Evolutionary conservation across 2,329 filamentous ascomycete genomes (phyloP), one percentile per base, ranked within the genome.

Genomic region (Dactylellina leptospora): DNA sequence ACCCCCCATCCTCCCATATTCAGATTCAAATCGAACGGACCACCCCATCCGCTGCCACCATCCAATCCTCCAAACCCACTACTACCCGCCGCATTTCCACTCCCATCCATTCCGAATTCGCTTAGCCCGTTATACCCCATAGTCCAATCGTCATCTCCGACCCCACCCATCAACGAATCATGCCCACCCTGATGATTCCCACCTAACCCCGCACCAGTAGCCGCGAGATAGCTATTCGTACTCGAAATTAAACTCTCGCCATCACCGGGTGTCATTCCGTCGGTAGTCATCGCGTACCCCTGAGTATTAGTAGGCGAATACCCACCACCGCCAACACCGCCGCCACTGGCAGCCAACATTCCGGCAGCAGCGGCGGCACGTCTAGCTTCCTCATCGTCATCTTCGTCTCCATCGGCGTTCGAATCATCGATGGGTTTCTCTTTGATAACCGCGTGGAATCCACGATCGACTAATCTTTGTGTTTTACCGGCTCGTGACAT

Each of bases 161-260:
- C 53, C 4, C 63, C 45, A 50, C 51, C 48, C 69, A 72, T 61
- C 61, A 70, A 38, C 18, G 77, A 76, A 51, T 76, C 74, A 6
- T 30, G 28, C 5, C 74, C 71, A 11, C 74, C 74, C 2, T 36
- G 59, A 51, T 38, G 61, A 62, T 40, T 55, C 16, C 50, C 53
- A 45, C 25, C 75, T 1, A 53, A 10, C 61, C 18, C 76, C 61
- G 48, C 74, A 54, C 20, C 50, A 30, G 33, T 71, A 50, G 40
- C 61, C 33, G 25, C 76, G 25, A 28, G 77, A 28, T 68, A 73
- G 2, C 61, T 62, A 16, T 73, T 66, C 20, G 69, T 73, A 16
- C 69, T 62, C 3, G 69, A 73, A 25, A 73, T 68, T n/a, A 73
- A 25, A 50, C 68, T 72, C 30, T 66, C 61, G n/a, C 59, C 54